These are phyloP conservation scores for Babesia sp. DNA, from an alignment of 169 alveolate genomes.

Conservation along the genomic window DNA sequence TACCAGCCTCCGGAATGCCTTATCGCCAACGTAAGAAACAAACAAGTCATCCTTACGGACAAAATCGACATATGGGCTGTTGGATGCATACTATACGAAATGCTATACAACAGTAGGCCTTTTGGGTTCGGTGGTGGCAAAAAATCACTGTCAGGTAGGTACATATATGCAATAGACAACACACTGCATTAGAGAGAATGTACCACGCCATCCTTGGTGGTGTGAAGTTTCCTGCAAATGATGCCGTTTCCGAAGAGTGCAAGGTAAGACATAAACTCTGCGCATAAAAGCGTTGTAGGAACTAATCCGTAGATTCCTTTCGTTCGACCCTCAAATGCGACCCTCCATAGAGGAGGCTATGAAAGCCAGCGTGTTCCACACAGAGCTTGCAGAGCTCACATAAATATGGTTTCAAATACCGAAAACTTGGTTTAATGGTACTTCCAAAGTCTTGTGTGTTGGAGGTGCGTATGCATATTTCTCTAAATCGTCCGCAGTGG, in stretches of 20 bases:
- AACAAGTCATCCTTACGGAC: slow-evolving; percentile 71
- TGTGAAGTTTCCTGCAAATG: slow-evolving; percentile 62
- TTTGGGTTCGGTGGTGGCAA: slow-evolving; percentile 53
- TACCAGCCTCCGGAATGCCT: slow-evolving; percentile 91
- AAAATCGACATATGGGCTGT: slow-evolving; percentile 90
- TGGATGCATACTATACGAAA: slow-evolving; percentile 88
- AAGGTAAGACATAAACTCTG: slow-evolving; percentile 15
- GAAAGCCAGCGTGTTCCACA: slow-evolving; percentile 25
- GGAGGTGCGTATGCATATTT: slow-evolving; percentile 13
- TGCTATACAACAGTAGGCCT: slow-evolving; percentile 80
- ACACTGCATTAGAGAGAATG: slow-evolving; percentile 50
- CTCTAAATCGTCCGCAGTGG: not conserved
- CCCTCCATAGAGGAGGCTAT: slow-evolving; percentile 71
- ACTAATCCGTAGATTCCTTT: slow-evolving; percentile 44
- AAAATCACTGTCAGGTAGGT: slow-evolving; percentile 62
- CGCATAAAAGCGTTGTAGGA: slow-evolving; percentile 14
- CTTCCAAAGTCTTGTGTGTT: not conserved
- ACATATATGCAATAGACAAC: not conserved
- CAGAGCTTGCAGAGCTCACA: not conserved
- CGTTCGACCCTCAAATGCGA: slow-evolving; percentile 57
- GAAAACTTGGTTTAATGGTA: slow-evolving; percentile 24
- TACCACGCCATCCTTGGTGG: slow-evolving; percentile 60
- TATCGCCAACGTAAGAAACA: slow-evolving; percentile 68
- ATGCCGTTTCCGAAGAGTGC: slow-evolving; percentile 56
- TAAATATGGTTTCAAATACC: not conserved